phyloP scores from a whole-genome alignment of 225 moss, liverwort and hornwort species.

The Ulota crispa region DNA sequence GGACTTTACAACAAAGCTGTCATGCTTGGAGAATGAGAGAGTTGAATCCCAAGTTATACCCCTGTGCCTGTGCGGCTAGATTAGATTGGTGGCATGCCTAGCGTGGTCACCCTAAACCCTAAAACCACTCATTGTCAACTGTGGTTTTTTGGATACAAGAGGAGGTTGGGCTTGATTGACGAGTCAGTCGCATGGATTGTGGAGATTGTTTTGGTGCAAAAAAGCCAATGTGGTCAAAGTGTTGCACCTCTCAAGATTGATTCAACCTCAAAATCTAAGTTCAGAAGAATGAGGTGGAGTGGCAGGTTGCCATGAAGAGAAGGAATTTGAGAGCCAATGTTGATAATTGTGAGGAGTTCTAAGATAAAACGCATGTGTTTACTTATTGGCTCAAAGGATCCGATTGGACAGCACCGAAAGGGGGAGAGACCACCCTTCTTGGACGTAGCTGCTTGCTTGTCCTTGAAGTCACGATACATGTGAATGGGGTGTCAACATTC shows the following conservation, averaged over 20 bases:
- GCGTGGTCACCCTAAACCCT: background rate
- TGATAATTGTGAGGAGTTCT: background rate
- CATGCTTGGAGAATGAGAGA: too few relatives aligned
- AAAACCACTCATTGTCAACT: too few relatives aligned
- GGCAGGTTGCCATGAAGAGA: background rate
- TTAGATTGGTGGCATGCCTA: background rate
- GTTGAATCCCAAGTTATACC: background rate
- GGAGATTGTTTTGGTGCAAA: constrained; percentile 5
- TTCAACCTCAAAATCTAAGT: background rate
- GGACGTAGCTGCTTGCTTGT: background rate
- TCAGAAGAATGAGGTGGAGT: too few relatives aligned
- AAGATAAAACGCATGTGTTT: background rate
- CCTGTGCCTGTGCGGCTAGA: too few relatives aligned
- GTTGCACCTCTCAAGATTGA: background rate
- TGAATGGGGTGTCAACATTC: background rate
- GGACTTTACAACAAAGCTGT: too few relatives aligned
- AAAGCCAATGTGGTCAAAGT: background rate
- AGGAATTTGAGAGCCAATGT: background rate
- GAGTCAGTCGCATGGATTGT: background rate
- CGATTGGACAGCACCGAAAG: too few relatives aligned
- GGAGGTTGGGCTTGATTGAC: background rate
- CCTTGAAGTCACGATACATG: background rate
- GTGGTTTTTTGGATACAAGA: background rate
- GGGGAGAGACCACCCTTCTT: too few relatives aligned
- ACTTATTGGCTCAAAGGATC: background rate